Evolutionary conservation across 169 alveolate genomes (phyloP).

Genomic region (Amoebophrya sp.): DNA sequence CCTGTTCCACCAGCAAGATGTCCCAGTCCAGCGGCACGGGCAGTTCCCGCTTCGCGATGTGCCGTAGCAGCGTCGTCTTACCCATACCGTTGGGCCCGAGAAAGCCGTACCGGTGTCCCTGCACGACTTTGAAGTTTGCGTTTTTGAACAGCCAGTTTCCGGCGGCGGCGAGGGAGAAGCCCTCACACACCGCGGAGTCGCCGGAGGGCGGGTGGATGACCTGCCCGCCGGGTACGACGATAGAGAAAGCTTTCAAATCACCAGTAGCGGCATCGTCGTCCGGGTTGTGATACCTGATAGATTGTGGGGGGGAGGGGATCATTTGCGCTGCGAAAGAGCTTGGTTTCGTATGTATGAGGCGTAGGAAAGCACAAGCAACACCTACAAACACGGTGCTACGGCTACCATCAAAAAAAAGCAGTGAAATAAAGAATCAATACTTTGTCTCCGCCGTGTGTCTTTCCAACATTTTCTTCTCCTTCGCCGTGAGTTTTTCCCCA

Average conservation of each 20-base stretch:
- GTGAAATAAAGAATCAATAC: background rate
- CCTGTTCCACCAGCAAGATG: constrained; percentile 34
- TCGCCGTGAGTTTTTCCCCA: background rate
- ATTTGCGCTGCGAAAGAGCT: too few species aligned
- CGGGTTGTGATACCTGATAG: background rate
- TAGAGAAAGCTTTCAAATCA: background rate
- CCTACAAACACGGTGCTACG: too few species aligned
- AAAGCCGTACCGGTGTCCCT: constrained; percentile 70
- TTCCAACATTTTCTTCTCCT: constrained; percentile 16
- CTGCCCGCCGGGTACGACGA: background rate
- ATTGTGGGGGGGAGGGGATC: too few species aligned
- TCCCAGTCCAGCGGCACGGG: constrained; percentile 34
- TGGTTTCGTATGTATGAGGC: too few species aligned
- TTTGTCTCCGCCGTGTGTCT: background rate
- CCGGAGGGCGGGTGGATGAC: background rate
- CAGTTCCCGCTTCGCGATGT: constrained; percentile 28
- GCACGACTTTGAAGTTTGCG: constrained; percentile 29
- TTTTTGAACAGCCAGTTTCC: constrained; percentile 19
- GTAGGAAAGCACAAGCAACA: too few species aligned
- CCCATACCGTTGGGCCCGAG: constrained; percentile 93
- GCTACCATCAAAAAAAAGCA: too few species aligned
- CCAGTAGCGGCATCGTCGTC: background rate
- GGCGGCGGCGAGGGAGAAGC: constrained; percentile 28
- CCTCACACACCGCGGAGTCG: constrained; percentile 1
- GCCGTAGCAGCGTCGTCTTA: constrained; percentile 77